phyloP scores from a whole-genome alignment of 192 early-diverging fungal species.

The Coemansia sp. region DNA sequence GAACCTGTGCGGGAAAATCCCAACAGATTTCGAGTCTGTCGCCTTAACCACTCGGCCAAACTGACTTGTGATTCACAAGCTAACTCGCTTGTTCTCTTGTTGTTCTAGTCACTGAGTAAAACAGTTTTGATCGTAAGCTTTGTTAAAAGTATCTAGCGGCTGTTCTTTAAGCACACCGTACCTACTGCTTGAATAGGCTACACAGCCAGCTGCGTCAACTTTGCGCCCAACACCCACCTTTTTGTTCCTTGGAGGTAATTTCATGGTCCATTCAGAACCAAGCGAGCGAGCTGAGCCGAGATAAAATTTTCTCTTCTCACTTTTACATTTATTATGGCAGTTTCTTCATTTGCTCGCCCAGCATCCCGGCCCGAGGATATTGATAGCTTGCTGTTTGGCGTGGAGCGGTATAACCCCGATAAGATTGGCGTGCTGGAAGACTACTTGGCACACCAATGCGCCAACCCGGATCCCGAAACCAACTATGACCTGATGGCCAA shows the following conservation, averaged over 20 bases:
- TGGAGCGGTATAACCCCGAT: conserved; percentile 89
- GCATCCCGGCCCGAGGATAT: conserved; percentile 68
- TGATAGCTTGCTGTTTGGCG: conserved; percentile 69
- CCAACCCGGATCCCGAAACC: conserved; percentile 58
- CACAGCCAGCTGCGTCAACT: no score
- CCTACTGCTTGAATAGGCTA: no score
- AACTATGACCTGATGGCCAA: conserved; percentile 86
- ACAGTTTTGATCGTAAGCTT: no score
- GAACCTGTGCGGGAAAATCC: conserved; percentile 63
- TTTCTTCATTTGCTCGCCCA: conserved; percentile 39
- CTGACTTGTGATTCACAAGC: conserved; percentile 13
- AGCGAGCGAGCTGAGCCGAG: no score
- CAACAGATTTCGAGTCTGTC: conserved; percentile 65
- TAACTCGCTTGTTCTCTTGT: background rate
- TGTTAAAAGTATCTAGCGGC: no score
- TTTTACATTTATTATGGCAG: conserved; percentile 11
- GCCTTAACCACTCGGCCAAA: conserved; percentile 68
- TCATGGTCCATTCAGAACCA: no score
- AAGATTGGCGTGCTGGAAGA: conserved; percentile 80
- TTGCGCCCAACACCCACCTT: no score
- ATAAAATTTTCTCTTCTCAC: conserved; percentile 42
- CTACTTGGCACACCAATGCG: conserved; percentile 77
- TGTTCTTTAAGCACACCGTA: no score
- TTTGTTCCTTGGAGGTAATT: no score
- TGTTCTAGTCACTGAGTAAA: no score